Conservation (phyloP, 106 monocot species). For the Apostasia ramifera region DNA sequence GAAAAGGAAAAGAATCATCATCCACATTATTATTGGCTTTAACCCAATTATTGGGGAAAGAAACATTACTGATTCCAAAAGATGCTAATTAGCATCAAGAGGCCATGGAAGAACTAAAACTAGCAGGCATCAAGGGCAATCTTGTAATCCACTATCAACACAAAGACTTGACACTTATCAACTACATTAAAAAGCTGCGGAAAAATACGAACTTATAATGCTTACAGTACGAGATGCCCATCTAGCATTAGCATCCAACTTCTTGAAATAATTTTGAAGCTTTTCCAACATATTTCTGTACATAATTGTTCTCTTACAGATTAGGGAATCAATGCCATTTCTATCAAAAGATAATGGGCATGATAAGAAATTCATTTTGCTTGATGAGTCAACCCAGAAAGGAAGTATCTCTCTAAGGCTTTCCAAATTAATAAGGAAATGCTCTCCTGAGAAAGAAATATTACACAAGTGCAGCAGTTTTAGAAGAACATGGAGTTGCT, state of each 20-base stretch:
- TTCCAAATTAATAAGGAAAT: constrained; percentile 17
- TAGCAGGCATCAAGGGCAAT: neutral
- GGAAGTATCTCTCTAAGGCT: constrained; percentile 65
- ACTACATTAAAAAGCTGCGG: neutral
- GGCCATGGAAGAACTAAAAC: neutral
- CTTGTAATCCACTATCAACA: too few relatives aligned
- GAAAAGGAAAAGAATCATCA: too few relatives aligned
- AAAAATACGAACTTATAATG: neutral
- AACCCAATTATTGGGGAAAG: too few relatives aligned
- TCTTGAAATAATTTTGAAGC: constrained; percentile 39
- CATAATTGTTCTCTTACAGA: constrained; percentile 49
- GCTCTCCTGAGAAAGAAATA: constrained; percentile 14
- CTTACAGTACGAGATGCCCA: constrained; percentile 27
- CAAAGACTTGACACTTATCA: too few relatives aligned
- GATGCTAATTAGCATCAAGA: too few relatives aligned
- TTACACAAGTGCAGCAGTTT: constrained; percentile 57
- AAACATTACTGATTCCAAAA: too few relatives aligned
- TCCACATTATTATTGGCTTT: too few relatives aligned
- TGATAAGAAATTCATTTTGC: constrained; percentile 23
- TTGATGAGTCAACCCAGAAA: constrained; percentile 36
- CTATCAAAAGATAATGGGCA: constrained; percentile 44
- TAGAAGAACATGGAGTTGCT: constrained; percentile 81
- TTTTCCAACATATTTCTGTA: constrained; percentile 42
- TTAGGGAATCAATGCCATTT: constrained; percentile 31
- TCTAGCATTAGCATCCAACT: constrained; percentile 28